These are phyloP conservation scores for Chrysophaeum taylorii DNA, from an alignment of 352 stramenopile genomes.

Conservation along the genomic window DNA sequence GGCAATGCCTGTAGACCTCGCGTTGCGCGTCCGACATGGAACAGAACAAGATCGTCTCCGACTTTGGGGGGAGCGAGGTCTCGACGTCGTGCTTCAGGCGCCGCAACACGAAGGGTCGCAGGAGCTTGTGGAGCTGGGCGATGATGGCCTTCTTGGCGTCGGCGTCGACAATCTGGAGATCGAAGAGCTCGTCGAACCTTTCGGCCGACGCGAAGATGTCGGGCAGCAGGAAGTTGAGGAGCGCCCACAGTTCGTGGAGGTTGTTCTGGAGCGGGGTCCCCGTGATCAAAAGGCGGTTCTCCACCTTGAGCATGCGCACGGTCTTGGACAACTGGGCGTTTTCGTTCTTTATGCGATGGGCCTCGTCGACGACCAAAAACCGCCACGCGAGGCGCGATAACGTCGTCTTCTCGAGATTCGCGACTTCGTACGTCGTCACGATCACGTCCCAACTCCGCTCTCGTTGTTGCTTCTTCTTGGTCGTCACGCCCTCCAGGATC, in stretches of 20 bases:
- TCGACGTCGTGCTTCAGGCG: constrained; percentile 96
- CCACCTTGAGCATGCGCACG: constrained; percentile 55
- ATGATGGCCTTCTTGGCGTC: constrained; percentile 67
- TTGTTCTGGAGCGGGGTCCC: constrained; percentile 97
- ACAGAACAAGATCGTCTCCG: constrained; percentile 97
- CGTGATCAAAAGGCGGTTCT: constrained; percentile 70
- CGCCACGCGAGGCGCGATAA: constrained; percentile 73
- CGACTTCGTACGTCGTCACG: constrained; percentile 90
- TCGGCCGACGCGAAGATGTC: constrained; percentile 84
- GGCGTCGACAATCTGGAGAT: constrained; percentile 82
- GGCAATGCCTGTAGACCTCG: constrained; percentile 90
- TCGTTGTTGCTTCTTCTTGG: neutral
- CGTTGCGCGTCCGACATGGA: constrained; percentile 90
- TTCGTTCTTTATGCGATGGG: constrained; percentile 97
- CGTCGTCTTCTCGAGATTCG: constrained; percentile 33
- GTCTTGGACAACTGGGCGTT: constrained; percentile 71
- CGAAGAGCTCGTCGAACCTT: constrained; percentile 96
- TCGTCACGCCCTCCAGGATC: neutral
- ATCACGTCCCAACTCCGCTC: constrained; percentile 80
- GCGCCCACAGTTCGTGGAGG: constrained; percentile 89
- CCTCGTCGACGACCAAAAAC: constrained; percentile 91
- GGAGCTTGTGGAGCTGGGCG: constrained; percentile 75
- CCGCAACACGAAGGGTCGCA: constrained; percentile 93
- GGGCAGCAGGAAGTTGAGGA: constrained; percentile 92
- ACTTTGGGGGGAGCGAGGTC: constrained; percentile 90